Percentiles rank a stretch among this genome's conserved stretches.
These are phyloP conservation scores for Phaeosphaeriaceae sp. DNA, from an alignment of 2,329 filamentous ascomycete species.

Conservation along the genomic window DNA sequence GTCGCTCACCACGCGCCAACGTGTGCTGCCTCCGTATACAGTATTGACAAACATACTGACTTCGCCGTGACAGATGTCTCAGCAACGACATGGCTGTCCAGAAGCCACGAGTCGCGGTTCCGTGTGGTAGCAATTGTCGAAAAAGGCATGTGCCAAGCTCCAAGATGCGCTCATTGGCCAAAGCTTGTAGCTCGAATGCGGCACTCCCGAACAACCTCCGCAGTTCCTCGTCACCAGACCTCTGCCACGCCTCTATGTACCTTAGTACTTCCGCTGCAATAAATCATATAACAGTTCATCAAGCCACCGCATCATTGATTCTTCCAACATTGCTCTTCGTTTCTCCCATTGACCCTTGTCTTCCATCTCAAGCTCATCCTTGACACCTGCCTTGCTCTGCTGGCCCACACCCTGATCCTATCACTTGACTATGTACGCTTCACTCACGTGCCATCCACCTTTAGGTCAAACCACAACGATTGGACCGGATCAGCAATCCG, in stretches of 20 bases:
- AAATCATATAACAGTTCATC: not conserved
- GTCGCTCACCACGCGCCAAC: conserved; percentile 20
- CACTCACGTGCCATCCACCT: conserved; percentile 71
- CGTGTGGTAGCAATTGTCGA: conserved; percentile 14
- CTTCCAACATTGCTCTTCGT: not conserved
- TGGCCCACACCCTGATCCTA: not conserved
- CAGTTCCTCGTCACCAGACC: conserved; percentile 29
- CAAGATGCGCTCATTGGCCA: conserved; percentile 25
- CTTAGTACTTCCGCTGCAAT: not conserved
- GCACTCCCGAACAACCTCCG: conserved; percentile 32
- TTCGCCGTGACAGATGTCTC: conserved; percentile 35
- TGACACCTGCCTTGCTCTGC: not conserved
- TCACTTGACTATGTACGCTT: conserved; percentile 55
- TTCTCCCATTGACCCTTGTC: not conserved
- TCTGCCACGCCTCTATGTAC: conserved; percentile 15
- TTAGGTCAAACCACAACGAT: conserved; percentile 76
- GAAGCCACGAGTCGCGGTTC: conserved; percentile 12
- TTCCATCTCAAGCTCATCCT: not conserved
- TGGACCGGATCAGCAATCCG: conserved; percentile 48
- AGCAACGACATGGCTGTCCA: conserved; percentile 40
- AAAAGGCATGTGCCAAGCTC: conserved; percentile 29
- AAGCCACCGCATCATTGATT: not conserved
- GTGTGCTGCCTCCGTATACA: conserved; percentile 33
- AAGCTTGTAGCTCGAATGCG: conserved; percentile 17
- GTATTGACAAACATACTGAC: conserved; percentile 35